These are phyloP conservation scores for Boehmeria nivea DNA, from an alignment of 306 rosid species.

Conservation along the genomic window DNA sequence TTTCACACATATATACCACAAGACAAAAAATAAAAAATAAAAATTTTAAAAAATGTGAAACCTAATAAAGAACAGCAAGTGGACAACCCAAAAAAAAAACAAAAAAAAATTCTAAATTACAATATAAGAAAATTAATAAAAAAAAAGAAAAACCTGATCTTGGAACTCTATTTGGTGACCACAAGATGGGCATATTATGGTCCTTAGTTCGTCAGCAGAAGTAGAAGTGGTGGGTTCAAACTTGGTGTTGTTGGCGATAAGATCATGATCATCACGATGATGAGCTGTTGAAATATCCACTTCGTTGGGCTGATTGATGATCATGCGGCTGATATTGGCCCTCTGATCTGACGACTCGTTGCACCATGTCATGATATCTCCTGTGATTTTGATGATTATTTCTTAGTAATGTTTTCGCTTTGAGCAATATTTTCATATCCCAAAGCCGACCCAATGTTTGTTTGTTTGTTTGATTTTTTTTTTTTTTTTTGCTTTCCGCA, in stretches of 20 bases:
- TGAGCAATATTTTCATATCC: constrained; percentile 20
- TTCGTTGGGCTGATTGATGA: background rate
- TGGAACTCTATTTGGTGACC: constrained; percentile 53
- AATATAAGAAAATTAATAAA: too few relatives aligned
- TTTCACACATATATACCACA: background rate
- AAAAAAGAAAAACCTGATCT: constrained; percentile 44
- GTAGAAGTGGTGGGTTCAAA: background rate
- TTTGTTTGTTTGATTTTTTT: too few relatives aligned
- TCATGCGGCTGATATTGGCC: background rate
- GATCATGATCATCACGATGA: too few relatives aligned
- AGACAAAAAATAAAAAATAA: background rate
- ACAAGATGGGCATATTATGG: constrained; percentile 67
- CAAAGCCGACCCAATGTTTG: constrained; percentile 24
- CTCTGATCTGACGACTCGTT: constrained; percentile 50
- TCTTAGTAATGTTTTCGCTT: constrained; percentile 11
- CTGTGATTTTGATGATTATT: background rate
- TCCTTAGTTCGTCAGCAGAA: constrained; percentile 27
- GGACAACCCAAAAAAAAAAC: background rate
- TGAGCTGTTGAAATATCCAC: background rate
- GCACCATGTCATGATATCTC: constrained; percentile 75
- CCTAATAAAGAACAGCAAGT: background rate
- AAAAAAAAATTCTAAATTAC: too few relatives aligned
- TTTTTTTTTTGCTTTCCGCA: too few relatives aligned
- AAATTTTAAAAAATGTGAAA: too few relatives aligned
- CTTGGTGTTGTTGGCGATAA: background rate